Conservation (phyloP, 2,329 filamentous ascomycete genomes). For the Aspergillus fumigatus region DNA sequence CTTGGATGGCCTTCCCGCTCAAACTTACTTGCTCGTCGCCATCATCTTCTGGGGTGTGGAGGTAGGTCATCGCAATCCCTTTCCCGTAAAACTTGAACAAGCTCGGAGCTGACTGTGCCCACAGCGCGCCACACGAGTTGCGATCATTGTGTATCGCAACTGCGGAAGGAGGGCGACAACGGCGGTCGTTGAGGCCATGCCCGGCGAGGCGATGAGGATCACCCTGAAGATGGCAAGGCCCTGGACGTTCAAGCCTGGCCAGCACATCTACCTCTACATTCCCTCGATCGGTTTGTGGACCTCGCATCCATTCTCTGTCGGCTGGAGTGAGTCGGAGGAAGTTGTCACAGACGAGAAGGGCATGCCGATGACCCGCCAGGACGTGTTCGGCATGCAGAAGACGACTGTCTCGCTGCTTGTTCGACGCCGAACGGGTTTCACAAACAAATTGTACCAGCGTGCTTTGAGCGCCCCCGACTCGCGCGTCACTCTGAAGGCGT, state of each 20-base stretch:
- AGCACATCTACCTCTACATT: slow-evolving; percentile 72
- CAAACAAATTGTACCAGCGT: slow-evolving; percentile 70
- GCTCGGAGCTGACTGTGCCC: slow-evolving; percentile 6
- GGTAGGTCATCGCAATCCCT: slow-evolving; percentile 18
- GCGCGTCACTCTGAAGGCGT: slow-evolving; percentile 62
- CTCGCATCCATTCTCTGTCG: slow-evolving; percentile 73
- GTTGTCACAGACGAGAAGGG: slow-evolving; percentile 39
- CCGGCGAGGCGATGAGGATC: slow-evolving; percentile 65
- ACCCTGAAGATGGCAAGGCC: slow-evolving; percentile 66
- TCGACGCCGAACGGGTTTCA: slow-evolving; percentile 83
- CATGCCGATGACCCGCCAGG: slow-evolving; percentile 45
- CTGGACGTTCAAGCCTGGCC: slow-evolving; percentile 63
- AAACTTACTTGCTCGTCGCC: slow-evolving; percentile 69
- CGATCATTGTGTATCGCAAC: slow-evolving; percentile 63
- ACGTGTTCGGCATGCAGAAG: slow-evolving; percentile 48
- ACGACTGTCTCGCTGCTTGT: slow-evolving; percentile 74
- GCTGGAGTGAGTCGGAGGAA: slow-evolving; percentile 62
- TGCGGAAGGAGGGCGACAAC: slow-evolving; percentile 55
- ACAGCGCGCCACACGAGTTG: slow-evolving; percentile 56
- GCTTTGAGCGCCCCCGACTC: slow-evolving; percentile 53
- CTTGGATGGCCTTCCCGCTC: slow-evolving; percentile 64
- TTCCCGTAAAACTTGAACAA: not conserved
- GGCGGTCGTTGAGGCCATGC: slow-evolving; percentile 63
- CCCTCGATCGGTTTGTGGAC: slow-evolving; percentile 63
- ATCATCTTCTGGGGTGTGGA: slow-evolving; percentile 75